phyloP scores from a whole-genome alignment of 2,329 filamentous ascomycete genomes.

The Fusarium euwallaceae region DNA sequence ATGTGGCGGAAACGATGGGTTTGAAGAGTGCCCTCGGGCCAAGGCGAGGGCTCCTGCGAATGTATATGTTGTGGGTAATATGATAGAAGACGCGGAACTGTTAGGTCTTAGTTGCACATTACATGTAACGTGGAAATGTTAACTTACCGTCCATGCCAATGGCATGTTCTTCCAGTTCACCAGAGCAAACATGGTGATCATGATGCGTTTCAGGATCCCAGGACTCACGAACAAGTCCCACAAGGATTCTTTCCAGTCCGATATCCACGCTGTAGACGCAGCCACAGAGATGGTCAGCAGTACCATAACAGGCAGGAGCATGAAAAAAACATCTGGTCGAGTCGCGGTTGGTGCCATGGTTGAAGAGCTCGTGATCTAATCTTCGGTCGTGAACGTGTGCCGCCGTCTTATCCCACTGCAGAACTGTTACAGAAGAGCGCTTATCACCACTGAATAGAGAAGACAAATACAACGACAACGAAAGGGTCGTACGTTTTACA shows the following conservation, averaged over 20 bases:
- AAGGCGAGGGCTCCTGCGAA: not conserved
- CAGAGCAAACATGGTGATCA: not conserved
- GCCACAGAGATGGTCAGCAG: not conserved
- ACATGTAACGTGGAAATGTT: not conserved
- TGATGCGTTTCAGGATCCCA: not conserved
- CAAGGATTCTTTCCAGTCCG: not conserved
- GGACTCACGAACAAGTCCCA: not conserved
- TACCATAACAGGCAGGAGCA: not conserved
- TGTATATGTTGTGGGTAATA: not conserved
- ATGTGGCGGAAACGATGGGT: not conserved
- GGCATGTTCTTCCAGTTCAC: not conserved
- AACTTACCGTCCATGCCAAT: not conserved
- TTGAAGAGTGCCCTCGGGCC: conserved; percentile 5
- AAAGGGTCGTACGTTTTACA: not conserved
- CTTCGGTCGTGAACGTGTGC: not conserved
- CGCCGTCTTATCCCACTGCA: not conserved
- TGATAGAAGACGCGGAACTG: not conserved
- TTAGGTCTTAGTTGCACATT: not conserved
- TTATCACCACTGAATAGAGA: not conserved
- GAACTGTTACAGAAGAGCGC: not conserved
- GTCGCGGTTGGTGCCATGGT: not conserved
- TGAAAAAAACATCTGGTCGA: not conserved
- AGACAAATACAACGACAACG: not conserved
- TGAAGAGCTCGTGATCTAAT: not conserved
- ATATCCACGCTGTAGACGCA: not conserved